A percentile compares a stretch with the other conserved stretches of the same genome.
Conservation (phyloP, 2,329 filamentous ascomycete species). For the Alternaria viburni region DNA sequence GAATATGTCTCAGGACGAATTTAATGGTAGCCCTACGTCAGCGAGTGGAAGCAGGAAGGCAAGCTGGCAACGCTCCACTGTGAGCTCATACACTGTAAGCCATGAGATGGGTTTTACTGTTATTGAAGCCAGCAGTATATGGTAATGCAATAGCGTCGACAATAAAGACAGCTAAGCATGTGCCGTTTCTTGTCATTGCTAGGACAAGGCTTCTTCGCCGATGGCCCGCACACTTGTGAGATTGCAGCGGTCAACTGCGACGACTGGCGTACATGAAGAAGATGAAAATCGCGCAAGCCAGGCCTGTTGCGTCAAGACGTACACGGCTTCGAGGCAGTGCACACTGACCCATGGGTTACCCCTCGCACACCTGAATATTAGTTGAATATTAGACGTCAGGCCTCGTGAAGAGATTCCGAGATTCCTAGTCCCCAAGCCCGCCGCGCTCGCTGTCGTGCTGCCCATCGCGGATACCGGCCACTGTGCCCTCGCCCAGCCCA, state of each 20-base stretch:
- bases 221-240: not conserved
- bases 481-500: not conserved
- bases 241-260: slow-evolving; percentile 14
- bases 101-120: no score
- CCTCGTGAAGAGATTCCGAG: not conserved
- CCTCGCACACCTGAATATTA: slow-evolving; percentile 14
- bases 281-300: slow-evolving; percentile 18
- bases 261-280: slow-evolving; percentile 14
- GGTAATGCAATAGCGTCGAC: no score
- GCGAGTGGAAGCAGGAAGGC: not conserved
- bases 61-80: not conserved
- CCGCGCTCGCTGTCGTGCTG: slow-evolving; percentile 2
- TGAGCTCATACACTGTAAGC: no score
- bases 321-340: slow-evolving; percentile 14
- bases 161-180: not conserved
- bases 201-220: not conserved
- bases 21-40: not conserved
- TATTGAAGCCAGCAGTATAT: no score
- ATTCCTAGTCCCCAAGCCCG: not conserved
- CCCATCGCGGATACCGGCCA: slow-evolving; percentile 5
- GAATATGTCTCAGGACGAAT: not conserved
- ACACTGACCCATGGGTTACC: slow-evolving; percentile 8
- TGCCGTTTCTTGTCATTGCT: slow-evolving; percentile 1
- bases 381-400: slow-evolving; percentile 7
- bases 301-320: slow-evolving; percentile 14